Conservation (phyloP, 192 early-diverging fungal species). For the Gigaspora rosea region DNA sequence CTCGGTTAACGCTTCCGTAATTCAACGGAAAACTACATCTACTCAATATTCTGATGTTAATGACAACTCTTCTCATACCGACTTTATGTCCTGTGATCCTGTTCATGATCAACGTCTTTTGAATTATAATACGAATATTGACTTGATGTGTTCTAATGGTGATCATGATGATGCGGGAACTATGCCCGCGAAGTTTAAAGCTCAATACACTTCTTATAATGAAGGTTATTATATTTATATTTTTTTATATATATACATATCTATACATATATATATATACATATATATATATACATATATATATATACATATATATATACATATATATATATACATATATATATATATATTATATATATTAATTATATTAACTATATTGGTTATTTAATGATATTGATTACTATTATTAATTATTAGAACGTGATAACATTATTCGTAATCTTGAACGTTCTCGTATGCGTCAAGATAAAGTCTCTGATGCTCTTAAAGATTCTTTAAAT, state of each 20-base stretch:
- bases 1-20: background rate
- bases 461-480: constrained; percentile 10
- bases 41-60: background rate
- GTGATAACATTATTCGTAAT: constrained; percentile 13
- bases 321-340: too few species aligned
- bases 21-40: background rate
- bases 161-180: background rate
- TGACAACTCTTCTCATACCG: background rate
- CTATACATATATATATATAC: too few species aligned
- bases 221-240: constrained; percentile 10
- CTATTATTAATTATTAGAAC: background rate
- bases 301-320: too few species aligned
- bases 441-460: constrained; percentile 10
- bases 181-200: constrained; percentile 3
- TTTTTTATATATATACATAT: too few species aligned
- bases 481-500: constrained; percentile 17
- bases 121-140: background rate
- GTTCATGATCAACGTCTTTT: background rate
- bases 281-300: too few species aligned
- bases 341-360: too few species aligned
- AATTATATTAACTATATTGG: too few species aligned
- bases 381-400: background rate
- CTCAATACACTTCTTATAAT: constrained; percentile 8
- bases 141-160: background rate
- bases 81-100: background rate